Percentiles rank a stretch among this genome's conserved stretches.
phyloP scores from a whole-genome alignment of 2,329 filamentous ascomycete genomes.

The Leptographium galeiforme region DNA sequence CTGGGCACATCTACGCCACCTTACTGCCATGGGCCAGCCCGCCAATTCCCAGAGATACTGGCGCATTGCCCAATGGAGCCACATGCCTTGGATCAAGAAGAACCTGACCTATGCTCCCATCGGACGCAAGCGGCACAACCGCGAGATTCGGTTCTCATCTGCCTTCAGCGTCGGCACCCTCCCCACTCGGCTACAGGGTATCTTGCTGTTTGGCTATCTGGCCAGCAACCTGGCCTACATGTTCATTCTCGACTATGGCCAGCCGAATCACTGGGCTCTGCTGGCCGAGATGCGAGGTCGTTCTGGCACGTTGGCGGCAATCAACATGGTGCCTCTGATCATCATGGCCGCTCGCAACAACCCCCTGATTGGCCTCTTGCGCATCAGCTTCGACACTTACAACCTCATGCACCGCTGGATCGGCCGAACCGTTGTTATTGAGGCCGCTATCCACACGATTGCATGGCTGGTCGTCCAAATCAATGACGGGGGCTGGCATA shows the following conservation, averaged over 20 bases:
- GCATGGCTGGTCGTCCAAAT: constrained; percentile 64
- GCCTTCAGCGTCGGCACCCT: constrained; percentile 43
- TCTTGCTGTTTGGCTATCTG: constrained; percentile 44
- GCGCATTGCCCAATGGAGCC: constrained; percentile 41
- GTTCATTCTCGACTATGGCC: constrained; percentile 46
- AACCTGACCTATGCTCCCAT: constrained; percentile 50
- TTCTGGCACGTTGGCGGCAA: constrained; percentile 66
- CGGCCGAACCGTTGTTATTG: constrained; percentile 57
- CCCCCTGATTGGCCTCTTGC: constrained; percentile 66
- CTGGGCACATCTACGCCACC: constrained; percentile 43
- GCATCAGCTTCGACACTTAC: constrained; percentile 92
- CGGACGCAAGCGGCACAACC: constrained; percentile 51
- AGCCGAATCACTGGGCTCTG: constrained; percentile 46
- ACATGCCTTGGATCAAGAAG: constrained; percentile 50
- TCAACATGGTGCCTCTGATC: constrained; percentile 87
- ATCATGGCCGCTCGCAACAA: constrained; percentile 89
- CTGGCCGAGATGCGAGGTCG: constrained; percentile 76
- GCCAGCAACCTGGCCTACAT: constrained; percentile 50
- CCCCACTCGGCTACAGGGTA: constrained; percentile 48
- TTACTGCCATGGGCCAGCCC: constrained; percentile 42
- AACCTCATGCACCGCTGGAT: constrained; percentile 82
- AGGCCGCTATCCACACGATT: constrained; percentile 56
- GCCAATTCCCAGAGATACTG: constrained; percentile 44
- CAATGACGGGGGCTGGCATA: constrained; percentile 47
- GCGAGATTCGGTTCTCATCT: constrained; percentile 29